phyloP scores from a whole-genome alignment of 148 eudicot genomes.

The Drosera capensis region DNA sequence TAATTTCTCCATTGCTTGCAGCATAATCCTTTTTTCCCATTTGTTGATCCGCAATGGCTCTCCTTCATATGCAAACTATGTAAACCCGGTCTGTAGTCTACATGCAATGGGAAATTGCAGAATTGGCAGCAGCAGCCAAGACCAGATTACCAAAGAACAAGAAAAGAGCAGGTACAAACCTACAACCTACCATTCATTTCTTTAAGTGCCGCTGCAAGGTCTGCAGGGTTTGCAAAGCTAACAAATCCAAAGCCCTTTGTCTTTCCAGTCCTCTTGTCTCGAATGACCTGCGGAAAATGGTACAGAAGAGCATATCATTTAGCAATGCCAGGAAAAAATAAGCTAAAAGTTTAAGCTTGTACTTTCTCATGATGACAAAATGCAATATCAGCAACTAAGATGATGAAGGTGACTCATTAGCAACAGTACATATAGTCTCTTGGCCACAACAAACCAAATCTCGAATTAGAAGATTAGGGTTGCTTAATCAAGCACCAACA shows the following conservation, averaged over 20 bases:
- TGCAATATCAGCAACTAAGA: too few species aligned
- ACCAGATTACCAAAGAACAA: conserved; percentile 1
- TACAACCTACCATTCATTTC: conserved; percentile 76
- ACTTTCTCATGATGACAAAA: too few species aligned
- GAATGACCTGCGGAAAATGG: conserved; percentile 42
- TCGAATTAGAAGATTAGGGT: too few species aligned
- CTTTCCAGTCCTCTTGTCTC: conserved; percentile 91
- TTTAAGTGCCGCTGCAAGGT: conserved; percentile 66
- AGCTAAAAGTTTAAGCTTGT: not conserved
- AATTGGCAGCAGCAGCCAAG: not conserved
- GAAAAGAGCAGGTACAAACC: not conserved
- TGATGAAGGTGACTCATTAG: too few species aligned
- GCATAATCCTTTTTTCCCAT: too few species aligned
- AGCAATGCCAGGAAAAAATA: not conserved
- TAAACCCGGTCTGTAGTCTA: too few species aligned
- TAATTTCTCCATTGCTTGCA: too few species aligned
- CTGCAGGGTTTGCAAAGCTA: conserved; percentile 69
- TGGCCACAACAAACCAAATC: too few species aligned
- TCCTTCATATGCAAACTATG: too few species aligned
- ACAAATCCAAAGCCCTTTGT: conserved; percentile 89
- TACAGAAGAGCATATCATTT: not conserved
- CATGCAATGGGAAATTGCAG: not conserved
- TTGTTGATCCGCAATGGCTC: too few species aligned
- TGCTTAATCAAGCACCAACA: too few species aligned
- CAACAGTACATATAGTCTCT: too few species aligned